Base-by-base conservation (phyloP, 2,329 filamentous ascomycete genomes). In the Stachybotrys chartarum region DNA sequence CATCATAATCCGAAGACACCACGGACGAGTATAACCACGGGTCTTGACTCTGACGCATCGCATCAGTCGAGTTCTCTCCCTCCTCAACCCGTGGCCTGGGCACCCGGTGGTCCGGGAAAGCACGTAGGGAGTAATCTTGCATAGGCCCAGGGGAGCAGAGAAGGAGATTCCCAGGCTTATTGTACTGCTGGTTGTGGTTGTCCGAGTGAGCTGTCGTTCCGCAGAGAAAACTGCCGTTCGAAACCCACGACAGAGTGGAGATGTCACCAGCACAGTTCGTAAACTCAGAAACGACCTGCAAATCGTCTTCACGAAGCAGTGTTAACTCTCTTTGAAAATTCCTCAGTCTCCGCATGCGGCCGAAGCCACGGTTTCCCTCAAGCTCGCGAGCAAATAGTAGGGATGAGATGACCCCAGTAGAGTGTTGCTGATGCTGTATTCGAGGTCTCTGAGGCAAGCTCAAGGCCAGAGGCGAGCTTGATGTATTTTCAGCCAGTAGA, bases 1-100 rank as follows among this genome's bases (percentile, higher is more conserved):
- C 61, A 55, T 81, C 79, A 59, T 81, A 82, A 53, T 84, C 81
- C 0, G 82, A 84, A 6, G 81, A 80, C 0, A 85, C 83, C 0
- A 87, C 83, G 0, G 84, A 85, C 0, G 81, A 79, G 60, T 84
- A 87, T 0, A 86, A 70, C 83, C 83, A 87, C 0, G 80, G 80
- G 51, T 83, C 80, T 58, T 85, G 82, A 45, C 77, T 82, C 57
- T 76, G 73, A 2, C 78, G 72, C 82, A 85, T 84, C 0, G 79
- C 79, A 1, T 76, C 70, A 3, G 76, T 75, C 0, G 81, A 73
- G 59, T 85, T 86, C 17, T 82, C 79, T 0, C 77, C 77, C 54
- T 75, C 76, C 12, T 75, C 68, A 0, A 85, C 75, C 0, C 78
- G 56, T 0, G 82, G 81, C 1, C 84, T 77, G 1, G 74, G 67